Evolutionary conservation across 768 basidiomycete species (phyloP).

Genomic region (Suillus tomentosus): DNA sequence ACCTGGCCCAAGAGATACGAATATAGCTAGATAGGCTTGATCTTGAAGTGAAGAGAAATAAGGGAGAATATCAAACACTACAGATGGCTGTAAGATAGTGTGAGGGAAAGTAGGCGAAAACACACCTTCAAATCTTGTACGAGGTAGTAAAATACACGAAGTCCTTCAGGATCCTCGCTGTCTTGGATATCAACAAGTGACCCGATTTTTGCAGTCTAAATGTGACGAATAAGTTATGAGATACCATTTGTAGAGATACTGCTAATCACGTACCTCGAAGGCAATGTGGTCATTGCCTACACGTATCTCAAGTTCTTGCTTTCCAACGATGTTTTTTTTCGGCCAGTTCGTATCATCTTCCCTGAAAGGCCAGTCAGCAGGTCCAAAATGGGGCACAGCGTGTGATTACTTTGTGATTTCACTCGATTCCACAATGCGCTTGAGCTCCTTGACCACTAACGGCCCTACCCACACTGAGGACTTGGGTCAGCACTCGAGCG

Average conservation of each 20-base stretch:
- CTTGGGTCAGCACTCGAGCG: conserved; percentile 3
- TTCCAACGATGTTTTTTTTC: conserved; percentile 98
- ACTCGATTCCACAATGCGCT: conserved; percentile 88
- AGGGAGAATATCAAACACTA: conserved; percentile 98
- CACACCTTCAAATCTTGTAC: conserved; percentile 95
- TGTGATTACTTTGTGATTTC: conserved; percentile 85
- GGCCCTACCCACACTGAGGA: conserved; percentile 90
- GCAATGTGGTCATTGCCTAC: conserved; percentile 94
- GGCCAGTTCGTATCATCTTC: conserved; percentile 99
- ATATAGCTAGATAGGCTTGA: conserved; percentile 85
- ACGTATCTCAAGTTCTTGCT: conserved; percentile 96
- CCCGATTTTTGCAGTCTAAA: conserved; percentile 96
- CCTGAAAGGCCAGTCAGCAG: conserved; percentile 45
- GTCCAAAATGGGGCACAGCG: neutral
- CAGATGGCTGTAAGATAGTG: conserved; percentile 6
- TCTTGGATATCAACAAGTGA: conserved; percentile 96
- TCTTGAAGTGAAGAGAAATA: conserved; percentile 99
- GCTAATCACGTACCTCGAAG: conserved; percentile 71
- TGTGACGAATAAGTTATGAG: conserved; percentile 7
- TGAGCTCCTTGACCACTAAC: conserved; percentile 90
- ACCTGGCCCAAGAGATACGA: conserved; percentile 2
- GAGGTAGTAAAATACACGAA: conserved; percentile 97
- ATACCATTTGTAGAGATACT: neutral
- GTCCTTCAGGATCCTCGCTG: conserved; percentile 95
- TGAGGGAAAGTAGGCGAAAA: conserved; percentile 5